These are phyloP conservation scores for Lycium barbarum DNA, from an alignment of 257 asterid species.

Conservation along the genomic window DNA sequence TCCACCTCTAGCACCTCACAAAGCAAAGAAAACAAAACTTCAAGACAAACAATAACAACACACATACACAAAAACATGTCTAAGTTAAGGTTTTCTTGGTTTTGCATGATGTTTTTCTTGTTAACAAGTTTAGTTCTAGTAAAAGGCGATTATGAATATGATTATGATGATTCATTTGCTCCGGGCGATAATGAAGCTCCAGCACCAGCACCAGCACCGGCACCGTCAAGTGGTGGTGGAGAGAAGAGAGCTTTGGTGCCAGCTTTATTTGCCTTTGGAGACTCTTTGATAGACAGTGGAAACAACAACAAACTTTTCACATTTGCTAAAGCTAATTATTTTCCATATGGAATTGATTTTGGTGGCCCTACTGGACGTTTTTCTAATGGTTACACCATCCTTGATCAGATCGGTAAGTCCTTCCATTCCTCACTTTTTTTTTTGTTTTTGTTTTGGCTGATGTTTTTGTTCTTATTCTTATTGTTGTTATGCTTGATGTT, in stretches of 20 bases:
- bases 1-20: not conserved
- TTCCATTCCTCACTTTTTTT: not conserved
- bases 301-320: conserved; percentile 67
- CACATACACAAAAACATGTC: not conserved
- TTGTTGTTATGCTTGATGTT: not conserved
- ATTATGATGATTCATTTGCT: conserved; percentile 13
- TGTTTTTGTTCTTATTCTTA: not conserved
- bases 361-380: conserved; percentile 74
- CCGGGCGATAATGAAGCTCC: not conserved
- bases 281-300: conserved; percentile 72
- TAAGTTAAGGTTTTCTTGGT: not conserved
- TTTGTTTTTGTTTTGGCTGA: not conserved
- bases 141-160: not conserved
- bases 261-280: conserved; percentile 77
- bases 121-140: not conserved
- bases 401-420: conserved; percentile 61
- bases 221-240: conserved; percentile 5
- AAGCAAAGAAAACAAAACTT: not conserved
- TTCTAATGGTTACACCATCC: conserved; percentile 73
- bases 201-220: not conserved
- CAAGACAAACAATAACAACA: not conserved
- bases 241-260: conserved; percentile 48
- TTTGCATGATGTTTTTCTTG: not conserved
- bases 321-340: conserved; percentile 74
- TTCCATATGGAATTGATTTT: conserved; percentile 75